Base-by-base conservation (phyloP, 2,329 filamentous ascomycete species). In the Arthrinium phaeospermum region DNA sequence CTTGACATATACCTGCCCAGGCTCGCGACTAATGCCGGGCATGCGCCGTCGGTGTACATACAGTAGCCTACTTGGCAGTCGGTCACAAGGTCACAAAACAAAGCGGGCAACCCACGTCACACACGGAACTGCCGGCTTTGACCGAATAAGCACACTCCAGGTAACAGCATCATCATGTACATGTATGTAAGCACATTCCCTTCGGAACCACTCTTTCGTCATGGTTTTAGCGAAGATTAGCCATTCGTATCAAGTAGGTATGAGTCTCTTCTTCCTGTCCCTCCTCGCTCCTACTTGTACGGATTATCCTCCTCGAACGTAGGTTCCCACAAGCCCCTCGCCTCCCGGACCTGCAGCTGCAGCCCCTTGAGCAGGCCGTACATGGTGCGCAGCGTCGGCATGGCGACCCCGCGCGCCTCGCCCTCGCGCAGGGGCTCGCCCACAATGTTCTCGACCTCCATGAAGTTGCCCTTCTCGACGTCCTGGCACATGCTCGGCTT, bases 401-500 rank as follows among this genome's bases (percentile, higher is more conserved):
- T 86, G 1, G 80, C 72, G 1, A 90, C 86, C 1, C 87, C 87
- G 0, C 81, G 78, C 45, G 77, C 78, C 74, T 84, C 83, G 0
- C 84, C 89, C 75, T 87, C 88, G 3, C 86, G 80, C 67, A 90
- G 73, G n/a, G 88, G 87, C 80, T 90, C 88, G 1, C 88, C 88
- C 4, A 90, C 78, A 47, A 90, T 83, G 73, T 86, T 88, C 77
- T 90, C 88, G 68, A 85, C 84, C 77, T 91, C 89, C 72, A 88
- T 86, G 70, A 84, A 87, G 75, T 89, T 89, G 22, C 87, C 76
- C 75, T 89, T 89, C 47, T 83, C 80, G 10, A 85, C 79, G 78
- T 91, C 89, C 73, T 86, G 84, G 22, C 84, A 80, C 88, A 90
- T 90, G 74, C 86, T 89, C 0, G 88, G 89, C 73, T 82, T 81